Percentiles rank a stretch among this genome's conserved stretches.
Evolutionary conservation across 164 flowering plant species (phyloP).

Genomic region (Magnolia changhungtana): DNA sequence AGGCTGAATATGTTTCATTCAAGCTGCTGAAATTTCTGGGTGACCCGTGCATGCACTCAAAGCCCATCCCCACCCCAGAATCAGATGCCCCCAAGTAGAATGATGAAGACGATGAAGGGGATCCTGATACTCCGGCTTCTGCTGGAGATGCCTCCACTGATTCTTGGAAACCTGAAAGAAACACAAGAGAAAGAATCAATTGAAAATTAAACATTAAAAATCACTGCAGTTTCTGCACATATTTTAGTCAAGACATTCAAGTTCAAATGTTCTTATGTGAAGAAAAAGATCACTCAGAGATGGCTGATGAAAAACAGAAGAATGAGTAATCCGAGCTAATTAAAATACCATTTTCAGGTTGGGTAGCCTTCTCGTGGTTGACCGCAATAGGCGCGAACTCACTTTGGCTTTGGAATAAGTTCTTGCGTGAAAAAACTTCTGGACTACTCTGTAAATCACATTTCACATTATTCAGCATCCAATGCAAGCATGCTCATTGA

Average conservation of each 20-base stretch:
- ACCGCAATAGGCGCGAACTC: slow-evolving; percentile 17
- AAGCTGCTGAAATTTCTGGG: neutral
- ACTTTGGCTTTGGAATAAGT: slow-evolving; percentile 9
- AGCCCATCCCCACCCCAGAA: slow-evolving; percentile 9
- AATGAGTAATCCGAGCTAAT: slow-evolving; percentile 1
- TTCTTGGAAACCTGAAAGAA: slow-evolving; percentile 18
- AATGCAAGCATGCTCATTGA: neutral
- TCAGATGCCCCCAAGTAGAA: slow-evolving; percentile 7
- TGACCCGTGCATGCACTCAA: slow-evolving; percentile 8
- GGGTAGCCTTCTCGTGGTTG: slow-evolving; percentile 16
- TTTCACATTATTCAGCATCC: slow-evolving; percentile 4
- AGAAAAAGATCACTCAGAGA: neutral
- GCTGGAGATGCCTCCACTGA: slow-evolving; percentile 6
- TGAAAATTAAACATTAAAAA: neutral
- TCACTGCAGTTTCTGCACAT: neutral
- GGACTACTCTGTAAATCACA: slow-evolving; percentile 33
- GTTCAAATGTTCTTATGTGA: neutral
- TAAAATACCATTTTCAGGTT: slow-evolving; percentile 30
- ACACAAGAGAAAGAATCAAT: neutral
- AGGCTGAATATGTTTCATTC: neutral
- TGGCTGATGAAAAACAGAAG: neutral
- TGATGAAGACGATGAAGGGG: slow-evolving; percentile 12
- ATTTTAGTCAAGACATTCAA: slow-evolving; percentile 3
- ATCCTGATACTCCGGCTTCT: slow-evolving; percentile 8
- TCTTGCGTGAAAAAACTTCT: slow-evolving; percentile 23